Base-by-base conservation (phyloP, 2,329 filamentous ascomycete species). In the Calcarisporium arbuscula region DNA sequence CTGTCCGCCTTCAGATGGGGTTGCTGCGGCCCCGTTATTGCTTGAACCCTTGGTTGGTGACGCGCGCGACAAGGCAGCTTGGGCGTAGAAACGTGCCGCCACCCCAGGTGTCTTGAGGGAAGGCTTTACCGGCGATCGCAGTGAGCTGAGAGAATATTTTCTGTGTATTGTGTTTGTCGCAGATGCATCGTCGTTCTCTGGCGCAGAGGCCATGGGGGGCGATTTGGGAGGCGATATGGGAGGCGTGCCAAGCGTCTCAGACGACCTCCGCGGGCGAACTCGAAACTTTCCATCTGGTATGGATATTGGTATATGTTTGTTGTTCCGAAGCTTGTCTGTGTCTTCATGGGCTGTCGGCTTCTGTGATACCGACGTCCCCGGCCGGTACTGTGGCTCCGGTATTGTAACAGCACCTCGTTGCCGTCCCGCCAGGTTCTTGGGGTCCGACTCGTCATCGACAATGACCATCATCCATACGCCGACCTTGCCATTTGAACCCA, bases 381-480 rank as follows among this genome's bases (percentile, higher is more conserved):
- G 10, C 22, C 22, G 22, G 22, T 14, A 14, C 10, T 25, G 22
- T 10, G n/a, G n/a, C 30, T 14, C 20, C 17, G 8, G 6, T 36
- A 22, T 35, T 19, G 6, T 30, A 29, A 30, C 19, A 6, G 32
- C 36, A 29, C 23, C 19, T 14, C 12, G 15, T 7, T 17, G 18
- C 30, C 14, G 35, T 25, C 12, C 31, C 19, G 16, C 12, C 12
- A 21, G 33, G 19, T 23, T 19, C 11, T 15, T 16, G 14, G 30
- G 30, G 9, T 35, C 26, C 17, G 32, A 11, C 12, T 82, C 77
- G 33, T 78, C 77, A 44, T 86, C 80, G 7, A 85, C 74, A 11
- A 88, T 69, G 1, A 86, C 70, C 11, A 87, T 67, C 78, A 87
- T 84, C 83, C 82, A 88, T 2, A 86, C 81, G 14, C 83, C 83